Conservation (phyloP, 176 grass and related monocot genomes). For the Avena sativa region DNA sequence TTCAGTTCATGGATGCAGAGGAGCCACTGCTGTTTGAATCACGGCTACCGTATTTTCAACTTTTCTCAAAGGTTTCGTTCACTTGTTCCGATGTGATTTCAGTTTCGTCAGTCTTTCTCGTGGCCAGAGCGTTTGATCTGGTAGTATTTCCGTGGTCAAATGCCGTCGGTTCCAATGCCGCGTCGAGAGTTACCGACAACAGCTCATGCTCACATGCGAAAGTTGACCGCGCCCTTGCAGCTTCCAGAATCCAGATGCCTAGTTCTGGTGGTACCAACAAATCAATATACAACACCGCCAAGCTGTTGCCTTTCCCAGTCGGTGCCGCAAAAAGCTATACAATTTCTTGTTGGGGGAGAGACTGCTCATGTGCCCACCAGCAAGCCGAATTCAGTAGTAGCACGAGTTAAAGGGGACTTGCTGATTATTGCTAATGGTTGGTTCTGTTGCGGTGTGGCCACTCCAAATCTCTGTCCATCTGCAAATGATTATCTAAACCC, state of each 20-base stretch:
- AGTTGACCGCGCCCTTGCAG: slow-evolving; percentile 43
- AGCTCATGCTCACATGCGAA: slow-evolving; percentile 44
- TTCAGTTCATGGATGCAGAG: background rate
- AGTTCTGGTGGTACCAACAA: too few relatives aligned
- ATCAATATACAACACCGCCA: background rate
- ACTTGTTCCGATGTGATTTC: too few relatives aligned
- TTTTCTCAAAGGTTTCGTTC: too few relatives aligned
- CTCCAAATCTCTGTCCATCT: background rate
- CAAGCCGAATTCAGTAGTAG: background rate
- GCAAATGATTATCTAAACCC: background rate
- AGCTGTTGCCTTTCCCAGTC: slow-evolving; percentile 16
- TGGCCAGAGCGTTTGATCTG: slow-evolving; percentile 7
- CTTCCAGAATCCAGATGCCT: slow-evolving; percentile 40
- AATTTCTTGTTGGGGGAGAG: slow-evolving; percentile 3
- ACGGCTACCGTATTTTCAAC: background rate
- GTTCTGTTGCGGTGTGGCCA: slow-evolving; percentile 11
- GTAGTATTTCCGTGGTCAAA: background rate
- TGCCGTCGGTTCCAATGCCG: slow-evolving; percentile 26
- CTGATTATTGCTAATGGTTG: background rate
- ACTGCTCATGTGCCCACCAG: background rate
- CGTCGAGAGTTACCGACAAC: slow-evolving; percentile 29
- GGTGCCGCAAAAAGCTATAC: slow-evolving; percentile 17
- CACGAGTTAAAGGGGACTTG: background rate
- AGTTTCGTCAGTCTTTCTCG: too few relatives aligned
- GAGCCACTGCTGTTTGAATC: background rate